Conservation (phyloP, 176 grass and related monocot species). For the Phoenix dactylifera region DNA sequence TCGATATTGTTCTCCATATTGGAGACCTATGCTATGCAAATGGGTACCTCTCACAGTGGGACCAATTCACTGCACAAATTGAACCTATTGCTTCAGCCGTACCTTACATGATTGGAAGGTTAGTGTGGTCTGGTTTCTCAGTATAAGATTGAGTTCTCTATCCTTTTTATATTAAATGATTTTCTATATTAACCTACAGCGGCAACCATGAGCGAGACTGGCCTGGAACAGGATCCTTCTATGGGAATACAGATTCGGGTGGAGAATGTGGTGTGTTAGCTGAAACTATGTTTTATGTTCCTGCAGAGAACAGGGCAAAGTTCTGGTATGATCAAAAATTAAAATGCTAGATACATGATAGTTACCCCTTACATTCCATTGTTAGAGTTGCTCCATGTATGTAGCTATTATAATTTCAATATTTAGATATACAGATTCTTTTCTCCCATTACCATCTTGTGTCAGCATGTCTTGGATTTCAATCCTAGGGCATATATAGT, state of each 20-base stretch:
- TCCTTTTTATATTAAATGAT: no score
- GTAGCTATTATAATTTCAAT: no score
- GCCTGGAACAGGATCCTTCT: conserved; percentile 90
- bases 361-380: no score
- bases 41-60: conserved; percentile 97
- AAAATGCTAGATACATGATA: no score
- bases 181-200: conserved; percentile 29
- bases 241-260: conserved; percentile 70
- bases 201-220: conserved; percentile 96
- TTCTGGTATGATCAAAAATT: conserved; percentile 41
- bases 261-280: conserved; percentile 84
- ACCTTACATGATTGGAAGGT: conserved; percentile 92
- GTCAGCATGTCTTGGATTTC: no score
- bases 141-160: no score
- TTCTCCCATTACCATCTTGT: no score
- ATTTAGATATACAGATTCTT: no score
- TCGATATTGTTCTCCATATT: no score
- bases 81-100: conserved; percentile 35
- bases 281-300: conserved; percentile 89
- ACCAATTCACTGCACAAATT: conserved; percentile 25
- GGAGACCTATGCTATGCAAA: conserved; percentile 8
- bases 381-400: no score
- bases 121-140: conserved; percentile 1
- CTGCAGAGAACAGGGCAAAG: conserved; percentile 67
- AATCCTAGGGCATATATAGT: no score